Conservation (phyloP, 805 yeast species). For the Jamesozyma gamospora region DNA sequence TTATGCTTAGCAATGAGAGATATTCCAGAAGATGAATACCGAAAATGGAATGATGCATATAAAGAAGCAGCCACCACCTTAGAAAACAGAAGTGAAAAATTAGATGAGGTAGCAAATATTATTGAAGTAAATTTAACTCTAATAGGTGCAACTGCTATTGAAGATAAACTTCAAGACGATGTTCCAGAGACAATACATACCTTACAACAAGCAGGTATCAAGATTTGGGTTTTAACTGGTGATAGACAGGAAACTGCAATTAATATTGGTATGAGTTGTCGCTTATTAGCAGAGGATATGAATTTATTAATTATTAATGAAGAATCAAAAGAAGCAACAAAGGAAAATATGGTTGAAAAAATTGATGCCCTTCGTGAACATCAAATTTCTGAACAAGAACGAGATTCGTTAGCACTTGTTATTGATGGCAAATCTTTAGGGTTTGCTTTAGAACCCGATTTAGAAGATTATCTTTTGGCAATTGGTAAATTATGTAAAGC, state of each 20-base stretch:
- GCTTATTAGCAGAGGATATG: slow-evolving; percentile 90
- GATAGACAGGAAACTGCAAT: slow-evolving; percentile 98
- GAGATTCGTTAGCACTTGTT: slow-evolving; percentile 73
- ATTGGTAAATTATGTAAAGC: slow-evolving; percentile 86
- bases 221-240: slow-evolving; percentile 96
- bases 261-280: slow-evolving; percentile 97
- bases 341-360: slow-evolving; percentile 62
- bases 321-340: slow-evolving; percentile 67
- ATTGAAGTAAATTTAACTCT: slow-evolving; percentile 74
- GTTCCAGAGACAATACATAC: slow-evolving; percentile 97
- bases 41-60: slow-evolving; percentile 54
- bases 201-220: slow-evolving; percentile 92
- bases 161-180: slow-evolving; percentile 94
- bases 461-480: slow-evolving; percentile 68
- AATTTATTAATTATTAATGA: slow-evolving; percentile 83
- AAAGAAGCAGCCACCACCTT: slow-evolving; percentile 76
- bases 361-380: slow-evolving; percentile 61
- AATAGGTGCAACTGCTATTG: slow-evolving; percentile 96
- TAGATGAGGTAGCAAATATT: slow-evolving; percentile 82
- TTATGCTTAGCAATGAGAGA: slow-evolving; percentile 84
- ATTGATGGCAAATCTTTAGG: slow-evolving; percentile 91
- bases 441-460: slow-evolving; percentile 71
- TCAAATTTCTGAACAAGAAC: slow-evolving; percentile 56
- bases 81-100: slow-evolving; percentile 58
- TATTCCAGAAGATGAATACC: slow-evolving; percentile 69